Conservation (phyloP, 257 asterid genomes). For the Agastache rugosa region DNA sequence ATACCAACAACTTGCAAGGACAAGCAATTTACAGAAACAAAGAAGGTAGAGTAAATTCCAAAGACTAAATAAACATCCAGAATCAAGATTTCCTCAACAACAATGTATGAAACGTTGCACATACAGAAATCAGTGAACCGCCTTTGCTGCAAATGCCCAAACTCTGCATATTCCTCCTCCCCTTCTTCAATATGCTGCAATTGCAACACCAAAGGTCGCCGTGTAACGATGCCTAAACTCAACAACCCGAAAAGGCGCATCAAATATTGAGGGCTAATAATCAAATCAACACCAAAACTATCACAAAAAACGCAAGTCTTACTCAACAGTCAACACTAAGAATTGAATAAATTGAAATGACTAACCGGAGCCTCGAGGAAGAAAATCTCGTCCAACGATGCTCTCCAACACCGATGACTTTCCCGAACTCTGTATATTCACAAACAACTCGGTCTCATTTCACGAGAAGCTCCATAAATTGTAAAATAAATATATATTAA, state of each 20-base stretch:
- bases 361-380: slow-evolving; percentile 97
- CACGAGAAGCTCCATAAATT: neutral
- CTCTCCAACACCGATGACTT: slow-evolving; percentile 96
- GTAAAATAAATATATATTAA: neutral
- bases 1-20: neutral
- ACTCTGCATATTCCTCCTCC: slow-evolving; percentile 85
- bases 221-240: slow-evolving; percentile 82
- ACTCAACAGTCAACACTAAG: slow-evolving; percentile 1
- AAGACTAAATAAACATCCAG: slow-evolving; percentile 7
- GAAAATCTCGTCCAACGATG: slow-evolving; percentile 92
- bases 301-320: neutral
- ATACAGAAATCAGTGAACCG: slow-evolving; percentile 77
- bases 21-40: slow-evolving; percentile 21
- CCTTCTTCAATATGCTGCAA: slow-evolving; percentile 74
- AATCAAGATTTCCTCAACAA: slow-evolving; percentile 19
- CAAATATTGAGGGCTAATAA: slow-evolving; percentile 17
- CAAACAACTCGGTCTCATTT: slow-evolving; percentile 14
- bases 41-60: neutral
- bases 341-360: slow-evolving; percentile 13
- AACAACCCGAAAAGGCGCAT: slow-evolving; percentile 22
- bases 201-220: slow-evolving; percentile 93
- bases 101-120: slow-evolving; percentile 30
- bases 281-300: neutral
- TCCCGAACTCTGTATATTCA: slow-evolving; percentile 80
- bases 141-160: slow-evolving; percentile 73